These are phyloP conservation scores for Trichomonas vaginalis DNA, from an alignment of 208 protist species.

Conservation along the genomic window DNA sequence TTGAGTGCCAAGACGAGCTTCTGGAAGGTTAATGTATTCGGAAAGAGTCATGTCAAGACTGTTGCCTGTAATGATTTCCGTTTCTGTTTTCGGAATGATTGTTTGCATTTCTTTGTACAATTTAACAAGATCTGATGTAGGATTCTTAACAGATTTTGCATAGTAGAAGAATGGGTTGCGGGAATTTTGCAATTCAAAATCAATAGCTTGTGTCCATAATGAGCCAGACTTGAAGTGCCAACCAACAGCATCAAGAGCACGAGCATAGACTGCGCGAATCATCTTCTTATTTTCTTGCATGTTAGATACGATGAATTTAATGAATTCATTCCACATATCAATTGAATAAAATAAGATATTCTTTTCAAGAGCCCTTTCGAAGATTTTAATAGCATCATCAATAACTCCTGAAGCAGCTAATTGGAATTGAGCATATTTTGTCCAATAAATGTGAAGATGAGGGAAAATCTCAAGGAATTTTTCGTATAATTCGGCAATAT, in stretches of 20 bases:
- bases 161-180: not conserved
- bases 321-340: not conserved
- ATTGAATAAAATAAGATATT: not conserved
- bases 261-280: not conserved
- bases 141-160: not conserved
- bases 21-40: not conserved
- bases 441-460: not conserved
- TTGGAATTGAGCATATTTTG: not conserved
- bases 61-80: not conserved
- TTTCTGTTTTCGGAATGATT: not conserved
- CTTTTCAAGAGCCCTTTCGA: not conserved
- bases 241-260: not conserved
- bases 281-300: not conserved
- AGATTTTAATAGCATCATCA: not conserved
- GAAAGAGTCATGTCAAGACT: not conserved
- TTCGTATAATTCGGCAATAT: not conserved
- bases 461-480: not conserved
- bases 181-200: not conserved
- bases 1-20: not conserved
- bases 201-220: not conserved
- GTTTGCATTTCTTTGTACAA: not conserved
- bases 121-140: not conserved
- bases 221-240: not conserved
- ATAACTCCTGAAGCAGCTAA: not conserved
- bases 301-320: not conserved